phyloP scores from a whole-genome alignment of 2,329 filamentous ascomycete species.

The Neonectria ditissima region DNA sequence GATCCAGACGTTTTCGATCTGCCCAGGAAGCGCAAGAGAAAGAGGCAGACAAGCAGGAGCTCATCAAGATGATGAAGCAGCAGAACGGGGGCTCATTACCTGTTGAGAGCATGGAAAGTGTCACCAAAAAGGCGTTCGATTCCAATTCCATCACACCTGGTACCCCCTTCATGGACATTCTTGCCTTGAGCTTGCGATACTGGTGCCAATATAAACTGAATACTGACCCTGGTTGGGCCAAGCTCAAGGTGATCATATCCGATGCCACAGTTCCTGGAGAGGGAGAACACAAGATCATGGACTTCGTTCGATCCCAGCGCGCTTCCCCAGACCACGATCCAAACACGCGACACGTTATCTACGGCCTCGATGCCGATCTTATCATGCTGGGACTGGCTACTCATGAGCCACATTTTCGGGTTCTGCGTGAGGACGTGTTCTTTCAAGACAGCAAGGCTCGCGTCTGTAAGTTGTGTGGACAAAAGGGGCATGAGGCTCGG shows the following conservation, averaged over 20 bases:
- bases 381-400: conserved; percentile 99
- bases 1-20: conserved; percentile 92
- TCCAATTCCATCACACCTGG: conserved; percentile 89
- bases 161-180: conserved; percentile 98
- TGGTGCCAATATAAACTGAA: conserved; percentile 99
- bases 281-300: conserved; percentile 99
- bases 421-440: conserved; percentile 97
- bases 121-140: conserved; percentile 92
- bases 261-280: conserved; percentile 98
- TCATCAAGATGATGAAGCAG: conserved; percentile 84
- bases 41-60: conserved; percentile 88
- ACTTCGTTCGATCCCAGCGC: conserved; percentile 94
- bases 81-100: conserved; percentile 76
- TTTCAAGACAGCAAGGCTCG: conserved; percentile 86
- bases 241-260: conserved; percentile 97
- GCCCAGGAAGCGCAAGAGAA: conserved; percentile 96
- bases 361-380: conserved; percentile 95
- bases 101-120: conserved; percentile 69
- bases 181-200: conserved; percentile 89
- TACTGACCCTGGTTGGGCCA: conserved; percentile 94
- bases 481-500: conserved; percentile 89
- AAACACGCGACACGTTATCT: conserved; percentile 97
- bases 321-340: conserved; percentile 92
- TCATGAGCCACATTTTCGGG: conserved; percentile 96
- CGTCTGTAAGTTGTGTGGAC: conserved; percentile 88